These are phyloP conservation scores for Thecaphora thlaspeos DNA, from an alignment of 1,284 basidiomycete genomes.

Conservation along the genomic window DNA sequence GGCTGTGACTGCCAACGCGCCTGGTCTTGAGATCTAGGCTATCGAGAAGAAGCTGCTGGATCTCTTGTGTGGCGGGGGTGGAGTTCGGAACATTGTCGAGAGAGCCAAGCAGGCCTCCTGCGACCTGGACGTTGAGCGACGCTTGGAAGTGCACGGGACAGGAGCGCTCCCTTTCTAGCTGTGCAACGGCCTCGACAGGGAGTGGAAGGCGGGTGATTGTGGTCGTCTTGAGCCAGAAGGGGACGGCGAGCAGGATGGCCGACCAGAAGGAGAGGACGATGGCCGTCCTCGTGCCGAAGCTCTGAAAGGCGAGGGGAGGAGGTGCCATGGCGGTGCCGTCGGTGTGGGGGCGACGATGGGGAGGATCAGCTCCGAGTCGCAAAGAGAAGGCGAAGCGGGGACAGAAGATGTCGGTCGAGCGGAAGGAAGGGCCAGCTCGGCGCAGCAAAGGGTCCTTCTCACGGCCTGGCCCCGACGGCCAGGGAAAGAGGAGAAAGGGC, in stretches of 20 bases:
- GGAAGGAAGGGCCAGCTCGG: too few species aligned
- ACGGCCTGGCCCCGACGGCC: too few species aligned
- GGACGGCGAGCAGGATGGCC: constrained; percentile 29
- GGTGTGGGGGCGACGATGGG: too few species aligned
- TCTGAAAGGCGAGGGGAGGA: constrained; percentile 17
- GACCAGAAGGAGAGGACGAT: constrained; percentile 38
- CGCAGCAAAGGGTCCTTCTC: too few species aligned
- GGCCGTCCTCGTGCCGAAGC: constrained; percentile 18
- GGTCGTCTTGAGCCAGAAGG: constrained; percentile 44
- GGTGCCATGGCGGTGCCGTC: neutral
- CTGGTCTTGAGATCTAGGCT: constrained; percentile 16
- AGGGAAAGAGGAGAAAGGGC: too few species aligned
- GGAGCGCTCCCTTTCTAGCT: constrained; percentile 6
- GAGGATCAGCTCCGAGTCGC: too few species aligned
- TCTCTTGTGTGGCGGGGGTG: constrained; percentile 7
- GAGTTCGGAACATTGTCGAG: neutral
- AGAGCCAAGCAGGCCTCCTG: constrained; percentile 5
- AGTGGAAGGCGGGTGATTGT: constrained; percentile 45
- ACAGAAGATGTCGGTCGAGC: too few species aligned
- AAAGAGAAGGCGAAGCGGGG: too few species aligned
- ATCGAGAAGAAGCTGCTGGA: constrained; percentile 16
- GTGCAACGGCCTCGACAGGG: constrained; percentile 22
- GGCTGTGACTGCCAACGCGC: constrained; percentile 4
- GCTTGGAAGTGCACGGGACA: constrained; percentile 27
- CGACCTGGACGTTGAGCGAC: constrained; percentile 7